phyloP scores from a whole-genome alignment of 1,284 basidiomycete species.

The Ustilago vetiveriae region DNA sequence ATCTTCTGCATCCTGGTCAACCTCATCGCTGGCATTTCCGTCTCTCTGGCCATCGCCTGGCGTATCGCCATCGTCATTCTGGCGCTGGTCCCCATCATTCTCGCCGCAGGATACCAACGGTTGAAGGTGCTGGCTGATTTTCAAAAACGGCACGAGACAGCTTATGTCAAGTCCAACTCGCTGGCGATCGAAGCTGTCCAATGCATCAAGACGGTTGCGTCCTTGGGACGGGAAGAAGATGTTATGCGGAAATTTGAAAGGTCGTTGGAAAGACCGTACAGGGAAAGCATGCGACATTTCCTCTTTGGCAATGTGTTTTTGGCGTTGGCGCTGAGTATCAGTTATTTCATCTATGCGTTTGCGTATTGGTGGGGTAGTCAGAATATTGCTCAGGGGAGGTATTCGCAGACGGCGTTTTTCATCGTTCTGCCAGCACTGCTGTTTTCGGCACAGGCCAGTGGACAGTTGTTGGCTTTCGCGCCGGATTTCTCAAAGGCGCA shows the following conservation, averaged over 20 bases:
- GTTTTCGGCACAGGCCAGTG: constrained; percentile 60
- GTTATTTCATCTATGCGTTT: constrained; percentile 61
- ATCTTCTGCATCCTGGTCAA: constrained; percentile 61
- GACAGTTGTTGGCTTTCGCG: constrained; percentile 59
- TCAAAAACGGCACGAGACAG: constrained; percentile 58
- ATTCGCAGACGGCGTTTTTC: constrained; percentile 57
- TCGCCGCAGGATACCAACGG: constrained; percentile 53
- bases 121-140: constrained; percentile 60
- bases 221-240: constrained; percentile 53
- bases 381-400: constrained; percentile 53
- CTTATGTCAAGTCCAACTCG: constrained; percentile 52
- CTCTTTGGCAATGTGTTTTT: constrained; percentile 53
- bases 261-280: constrained; percentile 47
- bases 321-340: constrained; percentile 56
- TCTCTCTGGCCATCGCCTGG: constrained; percentile 54
- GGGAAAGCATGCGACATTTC: constrained; percentile 50
- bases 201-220: constrained; percentile 55
- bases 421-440: constrained; percentile 58
- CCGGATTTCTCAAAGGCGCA: constrained; percentile 61
- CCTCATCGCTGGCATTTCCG: constrained; percentile 49
- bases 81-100: constrained; percentile 52
- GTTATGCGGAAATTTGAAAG: constrained; percentile 50
- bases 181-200: constrained; percentile 58
- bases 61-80: constrained; percentile 59
- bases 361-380: constrained; percentile 62